Evolutionary conservation across 2,329 filamentous ascomycete species (phyloP), one percentile per base, ranked within the genome.

Genomic region (Trichoderma sp.): DNA sequence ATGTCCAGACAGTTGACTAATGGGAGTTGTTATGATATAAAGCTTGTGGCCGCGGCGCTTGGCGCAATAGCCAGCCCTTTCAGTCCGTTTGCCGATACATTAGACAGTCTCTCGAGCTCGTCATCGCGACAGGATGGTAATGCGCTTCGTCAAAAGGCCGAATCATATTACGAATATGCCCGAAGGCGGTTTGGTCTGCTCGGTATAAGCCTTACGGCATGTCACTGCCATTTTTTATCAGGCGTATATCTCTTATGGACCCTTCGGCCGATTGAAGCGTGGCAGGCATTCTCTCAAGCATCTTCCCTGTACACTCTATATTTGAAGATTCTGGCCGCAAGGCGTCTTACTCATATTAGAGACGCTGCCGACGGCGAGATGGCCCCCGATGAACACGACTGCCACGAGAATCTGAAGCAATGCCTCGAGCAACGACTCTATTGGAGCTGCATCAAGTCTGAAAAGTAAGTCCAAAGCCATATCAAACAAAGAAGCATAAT

Each of bases 401-500:
- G 58, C 11, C 58, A 59, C 18, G 37, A 46, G 16, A 24, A 46
- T 37, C 24, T 59, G 58, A 59, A 34, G 24, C 21, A 59, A 21
- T 59, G 58, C 58, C 58, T 59, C 11, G 58, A 59, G 37, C 58
- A 59, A 26, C 58, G 58, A 46, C 14, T 59, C 1, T 59, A 59
- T 30, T 59, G 58, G 58, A 59, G 58, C 37, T 59, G 58, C 30
- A 37, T 59, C 37, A 59, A 59, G 11, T 59, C 58, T 18, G 58
- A 59, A 59, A 59, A 37, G 58, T 59, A 21, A 30, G 58, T 39
- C 18, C 37, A 4, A 14, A 14, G 5, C 24, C 37, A 46, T 4
- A n/a, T 7, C 39, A 43, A 18, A 18, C 0, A 8, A 43, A 8
- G 2, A 18, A n/a, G 39, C 16, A 43, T n/a, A 6, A 43, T 43